Percentiles rank a stretch among this genome's conserved stretches.
Conservation (phyloP, 768 basidiomycete species). For the Glaciozyma antarctica region DNA sequence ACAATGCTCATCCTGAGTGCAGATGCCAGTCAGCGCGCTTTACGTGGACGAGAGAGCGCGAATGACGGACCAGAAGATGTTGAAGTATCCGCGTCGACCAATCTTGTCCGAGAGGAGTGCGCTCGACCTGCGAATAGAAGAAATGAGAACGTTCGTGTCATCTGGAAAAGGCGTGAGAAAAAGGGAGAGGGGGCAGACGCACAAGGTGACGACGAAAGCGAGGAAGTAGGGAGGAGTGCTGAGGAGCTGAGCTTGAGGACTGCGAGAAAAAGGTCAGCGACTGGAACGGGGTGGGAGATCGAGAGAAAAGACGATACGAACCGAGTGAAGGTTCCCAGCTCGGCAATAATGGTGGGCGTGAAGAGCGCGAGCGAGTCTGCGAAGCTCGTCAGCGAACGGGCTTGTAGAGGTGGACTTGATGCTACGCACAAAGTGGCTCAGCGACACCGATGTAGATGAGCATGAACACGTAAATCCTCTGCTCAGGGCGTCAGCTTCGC, state of each 20-base stretch:
- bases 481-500: not conserved
- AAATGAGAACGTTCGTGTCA: not conserved
- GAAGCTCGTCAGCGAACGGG: not conserved
- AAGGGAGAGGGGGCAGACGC: conserved; percentile 16
- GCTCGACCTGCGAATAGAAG: not conserved
- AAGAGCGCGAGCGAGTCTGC: conserved; percentile 48
- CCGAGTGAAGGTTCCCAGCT: conserved; percentile 45
- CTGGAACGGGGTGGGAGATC: no score
- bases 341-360: conserved; percentile 58
- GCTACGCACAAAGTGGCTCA: no score
- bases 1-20: conserved; percentile 17
- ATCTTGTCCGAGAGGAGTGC: conserved; percentile 38
- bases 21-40: no score
- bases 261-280: not conserved
- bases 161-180: not conserved
- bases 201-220: conserved; percentile 42
- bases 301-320: no score
- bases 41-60: no score
- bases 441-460: conserved; percentile 10
- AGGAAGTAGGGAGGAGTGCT: conserved; percentile 41
- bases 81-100: conserved; percentile 39
- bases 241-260: conserved; percentile 38
- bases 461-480: conserved; percentile 39
- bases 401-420: no score
- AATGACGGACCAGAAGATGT: conserved; percentile 31